Conservation (phyloP, 2,329 filamentous ascomycete genomes). For the Sporothrix brunneoviolacea region DNA sequence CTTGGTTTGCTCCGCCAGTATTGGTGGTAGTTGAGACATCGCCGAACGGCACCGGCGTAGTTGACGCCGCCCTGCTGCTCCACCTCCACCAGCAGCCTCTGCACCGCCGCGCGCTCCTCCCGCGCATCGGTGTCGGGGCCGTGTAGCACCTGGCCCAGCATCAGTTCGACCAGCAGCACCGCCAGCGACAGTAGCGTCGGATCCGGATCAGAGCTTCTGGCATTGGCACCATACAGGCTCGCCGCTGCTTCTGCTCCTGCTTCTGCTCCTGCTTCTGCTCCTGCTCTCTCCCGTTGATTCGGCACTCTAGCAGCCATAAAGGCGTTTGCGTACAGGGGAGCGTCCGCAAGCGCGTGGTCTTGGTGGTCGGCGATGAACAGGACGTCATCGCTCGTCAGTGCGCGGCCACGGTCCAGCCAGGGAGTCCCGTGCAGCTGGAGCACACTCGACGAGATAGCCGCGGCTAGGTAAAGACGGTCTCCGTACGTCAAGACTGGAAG, state of each 20-base stretch:
- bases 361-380: too few relatives aligned
- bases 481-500: too few relatives aligned
- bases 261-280: neutral
- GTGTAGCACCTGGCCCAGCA: too few relatives aligned
- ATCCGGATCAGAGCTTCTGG: neutral
- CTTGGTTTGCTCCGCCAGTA: neutral
- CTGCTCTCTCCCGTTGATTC: neutral
- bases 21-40: slow-evolving; percentile 14
- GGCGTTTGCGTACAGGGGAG: neutral
- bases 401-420: too few relatives aligned
- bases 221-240: too few relatives aligned
- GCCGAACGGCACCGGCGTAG: slow-evolving; percentile 18
- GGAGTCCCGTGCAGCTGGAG: slow-evolving; percentile 50
- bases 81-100: neutral
- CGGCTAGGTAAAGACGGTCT: slow-evolving; percentile 34
- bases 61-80: slow-evolving; percentile 10
- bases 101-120: slow-evolving; percentile 1
- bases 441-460: slow-evolving; percentile 42
- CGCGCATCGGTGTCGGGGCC: slow-evolving; percentile 7
- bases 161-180: slow-evolving; percentile 20
- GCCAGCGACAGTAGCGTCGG: slow-evolving; percentile 18
- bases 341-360: too few relatives aligned
- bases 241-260: too few relatives aligned
- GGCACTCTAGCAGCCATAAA: neutral
- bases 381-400: too few relatives aligned